A percentile compares a stretch with the other conserved stretches of the same genome.
These are phyloP conservation scores for Penicillium silybi DNA, from an alignment of 495 filamentous ascomycete species.

Conservation along the genomic window DNA sequence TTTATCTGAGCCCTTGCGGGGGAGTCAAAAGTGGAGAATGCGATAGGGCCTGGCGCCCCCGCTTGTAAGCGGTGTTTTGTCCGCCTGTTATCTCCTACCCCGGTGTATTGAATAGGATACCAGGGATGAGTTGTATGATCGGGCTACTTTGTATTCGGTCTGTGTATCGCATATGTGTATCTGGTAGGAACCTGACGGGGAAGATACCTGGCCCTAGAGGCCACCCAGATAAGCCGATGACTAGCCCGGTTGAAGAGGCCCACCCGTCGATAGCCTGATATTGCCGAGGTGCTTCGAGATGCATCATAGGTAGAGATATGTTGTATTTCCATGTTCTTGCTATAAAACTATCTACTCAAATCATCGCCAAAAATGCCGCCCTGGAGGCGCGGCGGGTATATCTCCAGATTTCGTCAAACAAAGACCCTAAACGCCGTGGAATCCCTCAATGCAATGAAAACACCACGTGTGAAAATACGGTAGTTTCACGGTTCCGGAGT, in stretches of 20 bases:
- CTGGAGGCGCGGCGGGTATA: constrained; percentile 27
- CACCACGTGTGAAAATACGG: background rate
- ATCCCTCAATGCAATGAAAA: background rate
- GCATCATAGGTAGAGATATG: background rate
- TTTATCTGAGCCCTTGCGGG: constrained; percentile 26
- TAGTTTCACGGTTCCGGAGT: constrained; percentile 11
- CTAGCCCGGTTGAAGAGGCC: background rate
- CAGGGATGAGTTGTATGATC: background rate
- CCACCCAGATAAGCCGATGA: background rate
- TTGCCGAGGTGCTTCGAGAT: background rate
- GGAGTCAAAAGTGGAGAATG: constrained; percentile 21
- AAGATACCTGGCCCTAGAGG: background rate
- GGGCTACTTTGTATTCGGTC: background rate
- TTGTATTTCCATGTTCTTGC: too few relatives aligned
- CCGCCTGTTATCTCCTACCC: constrained; percentile 4
- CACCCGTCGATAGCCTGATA: background rate
- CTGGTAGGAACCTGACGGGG: too few relatives aligned
- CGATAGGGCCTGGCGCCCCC: constrained; percentile 8
- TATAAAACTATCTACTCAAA: background rate
- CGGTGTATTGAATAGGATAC: too few relatives aligned
- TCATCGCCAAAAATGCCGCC: constrained; percentile 9
- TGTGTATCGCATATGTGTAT: background rate
- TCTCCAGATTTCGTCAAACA: constrained; percentile 13
- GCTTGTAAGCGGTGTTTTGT: constrained; percentile 12
- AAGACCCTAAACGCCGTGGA: background rate